Base-by-base conservation (phyloP, 495 filamentous ascomycete genomes). In the Aspergillus homomorphus region DNA sequence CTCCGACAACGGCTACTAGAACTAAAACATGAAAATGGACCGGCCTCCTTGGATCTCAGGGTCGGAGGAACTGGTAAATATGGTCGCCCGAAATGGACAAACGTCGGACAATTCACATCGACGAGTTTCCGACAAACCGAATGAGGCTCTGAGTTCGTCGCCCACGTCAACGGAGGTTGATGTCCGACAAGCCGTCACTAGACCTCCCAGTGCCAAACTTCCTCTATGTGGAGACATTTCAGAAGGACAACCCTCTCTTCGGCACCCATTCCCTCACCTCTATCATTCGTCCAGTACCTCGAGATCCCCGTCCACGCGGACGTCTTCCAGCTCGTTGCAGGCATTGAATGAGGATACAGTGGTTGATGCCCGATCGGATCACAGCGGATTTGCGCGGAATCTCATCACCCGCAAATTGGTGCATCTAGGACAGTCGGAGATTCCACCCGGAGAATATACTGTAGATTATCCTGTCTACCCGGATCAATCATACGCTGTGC, bases 391-490 rank as follows among this genome's bases (percentile, higher is more conserved):
- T 42, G 64, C 65, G 43, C 67, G 70, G 7, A 65, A 41, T 38
- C 51, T 69, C 22, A 12, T 65, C 38, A 33, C 63, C 45, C 68
- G 72, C 19, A 64, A 68, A 54, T 62, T 64, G 23, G 71, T 71
- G 20, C 66, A 59, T 7, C 45, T 63, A 10, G 50, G 66, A 41
- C 71, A 72, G 8, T 69, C 69, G 19, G 71, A 73, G 22, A 55
- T 54, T 16, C 57, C 46, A 49, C 50, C 67, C 12, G 10, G 62
- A 18, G 76, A 82, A 20, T 77, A 79, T 45, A 78, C 79, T 10
- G 73, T 78, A 18, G 76, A 82, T 19, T 77, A 79, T 45, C 79
- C 79, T 10, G 73, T 78, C 23, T 82, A 82, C 53, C 80, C 80
- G 44, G 76, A 83, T 61, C 80, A 81, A 53, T 82, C 79, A 41